Conservation (phyloP, 768 basidiomycete genomes). For the Crepidotus variabilis region DNA sequence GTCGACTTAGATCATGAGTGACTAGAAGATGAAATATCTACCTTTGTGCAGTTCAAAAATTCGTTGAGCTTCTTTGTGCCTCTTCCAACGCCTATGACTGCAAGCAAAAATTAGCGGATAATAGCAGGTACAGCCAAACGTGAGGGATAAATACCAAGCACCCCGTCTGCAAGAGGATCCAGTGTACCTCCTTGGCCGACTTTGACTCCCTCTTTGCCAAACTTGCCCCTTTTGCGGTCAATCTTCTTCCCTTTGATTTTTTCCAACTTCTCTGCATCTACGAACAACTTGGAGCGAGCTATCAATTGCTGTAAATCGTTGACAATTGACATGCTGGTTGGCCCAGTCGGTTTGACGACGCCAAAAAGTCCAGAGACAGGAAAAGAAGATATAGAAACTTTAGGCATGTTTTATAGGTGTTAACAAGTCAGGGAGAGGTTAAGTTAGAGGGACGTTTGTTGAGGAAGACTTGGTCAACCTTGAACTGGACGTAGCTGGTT, state of each 20-base stretch:
- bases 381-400: conserved; percentile 43
- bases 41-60: conserved; percentile 91
- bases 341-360: conserved; percentile 87
- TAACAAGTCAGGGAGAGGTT: too few relatives aligned
- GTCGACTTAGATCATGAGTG: neutral
- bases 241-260: conserved; percentile 46
- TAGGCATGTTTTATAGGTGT: conserved; percentile 21
- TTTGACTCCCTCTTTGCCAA: conserved; percentile 56
- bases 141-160: conserved; percentile 58
- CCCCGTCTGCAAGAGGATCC: conserved; percentile 95
- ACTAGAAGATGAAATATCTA: conserved; percentile 23
- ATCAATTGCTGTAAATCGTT: conserved; percentile 84
- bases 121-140: neutral
- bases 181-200: conserved; percentile 94
- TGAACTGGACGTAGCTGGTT: too few relatives aligned
- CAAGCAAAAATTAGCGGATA: neutral
- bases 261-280: conserved; percentile 53
- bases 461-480: too few relatives aligned
- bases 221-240: conserved; percentile 38
- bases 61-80: conserved; percentile 84
- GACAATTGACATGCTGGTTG: conserved; percentile 87
- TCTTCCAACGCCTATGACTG: conserved; percentile 86
- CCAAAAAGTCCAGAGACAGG: conserved; percentile 85
- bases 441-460: too few relatives aligned
- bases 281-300: conserved; percentile 74